Conservation (phyloP, 139 green algal species). For the Tetradesmus obliquus region DNA sequence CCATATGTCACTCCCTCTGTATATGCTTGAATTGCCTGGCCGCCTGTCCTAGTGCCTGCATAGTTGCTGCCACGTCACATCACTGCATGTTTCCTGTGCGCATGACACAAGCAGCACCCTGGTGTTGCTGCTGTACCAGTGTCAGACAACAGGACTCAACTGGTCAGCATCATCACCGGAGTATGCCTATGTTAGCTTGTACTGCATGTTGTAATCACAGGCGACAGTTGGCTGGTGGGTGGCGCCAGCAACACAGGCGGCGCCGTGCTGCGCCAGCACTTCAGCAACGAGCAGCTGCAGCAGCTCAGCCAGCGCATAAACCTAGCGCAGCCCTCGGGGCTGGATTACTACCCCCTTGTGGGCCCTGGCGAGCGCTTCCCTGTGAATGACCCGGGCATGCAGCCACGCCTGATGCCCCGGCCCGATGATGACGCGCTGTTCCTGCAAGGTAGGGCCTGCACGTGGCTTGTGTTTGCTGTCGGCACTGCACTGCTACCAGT, state of each 20-base stretch:
- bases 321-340: conserved; percentile 54
- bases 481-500: not conserved
- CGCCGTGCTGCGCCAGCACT: conserved; percentile 85
- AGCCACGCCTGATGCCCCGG: conserved; percentile 72
- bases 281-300: conserved; percentile 80
- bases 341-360: conserved; percentile 93
- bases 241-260: conserved; percentile 94
- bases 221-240: conserved; percentile 91
- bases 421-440: conserved; percentile 80
- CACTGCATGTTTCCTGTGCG: not conserved
- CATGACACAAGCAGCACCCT: not conserved
- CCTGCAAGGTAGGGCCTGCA: conserved; percentile 68
- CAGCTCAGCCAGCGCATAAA: conserved; percentile 78
- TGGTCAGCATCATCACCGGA: too few species aligned
- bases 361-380: conserved; percentile 91
- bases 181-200: too few species aligned
- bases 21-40: too few species aligned
- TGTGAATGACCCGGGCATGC: conserved; percentile 79
- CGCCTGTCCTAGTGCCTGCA: too few species aligned
- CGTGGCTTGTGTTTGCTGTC: not conserved
- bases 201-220: conserved; percentile 34
- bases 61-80: not conserved
- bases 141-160: too few species aligned
- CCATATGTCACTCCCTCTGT: too few species aligned
- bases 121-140: not conserved